These are phyloP conservation scores for Elongisporangium undulatum DNA, from an alignment of 352 stramenopile species.

Conservation along the genomic window DNA sequence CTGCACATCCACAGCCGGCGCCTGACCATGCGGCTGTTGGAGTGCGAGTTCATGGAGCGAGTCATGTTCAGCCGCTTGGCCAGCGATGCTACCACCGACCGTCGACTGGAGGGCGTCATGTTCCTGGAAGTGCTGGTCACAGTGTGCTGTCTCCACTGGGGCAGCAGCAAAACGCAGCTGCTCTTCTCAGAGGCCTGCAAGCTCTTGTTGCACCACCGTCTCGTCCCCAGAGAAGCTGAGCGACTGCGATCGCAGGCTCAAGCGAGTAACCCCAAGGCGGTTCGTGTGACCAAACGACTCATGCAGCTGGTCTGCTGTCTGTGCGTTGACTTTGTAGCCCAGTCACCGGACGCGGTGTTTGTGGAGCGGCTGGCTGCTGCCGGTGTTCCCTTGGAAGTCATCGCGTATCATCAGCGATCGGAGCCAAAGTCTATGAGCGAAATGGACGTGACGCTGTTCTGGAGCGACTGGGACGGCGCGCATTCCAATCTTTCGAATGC, in stretches of 20 bases:
- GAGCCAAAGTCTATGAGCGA: not conserved
- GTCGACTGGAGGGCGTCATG: constrained; percentile 15
- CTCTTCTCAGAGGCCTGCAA: constrained; percentile 22
- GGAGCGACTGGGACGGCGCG: constrained; percentile 22
- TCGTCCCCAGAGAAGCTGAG: constrained; percentile 13
- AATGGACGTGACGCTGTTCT: constrained; percentile 17
- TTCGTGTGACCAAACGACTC: constrained; percentile 24
- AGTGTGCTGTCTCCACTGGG: constrained; percentile 3
- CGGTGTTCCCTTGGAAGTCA: constrained; percentile 19
- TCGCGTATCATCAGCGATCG: constrained; percentile 14
- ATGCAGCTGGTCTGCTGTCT: constrained; percentile 36
- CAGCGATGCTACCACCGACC: constrained; percentile 2
- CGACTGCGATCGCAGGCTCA: constrained; percentile 4
- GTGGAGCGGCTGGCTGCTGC: constrained; percentile 11
- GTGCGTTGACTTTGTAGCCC: constrained; percentile 21
- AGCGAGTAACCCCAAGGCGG: not conserved
- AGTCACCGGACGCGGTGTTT: constrained; percentile 15
- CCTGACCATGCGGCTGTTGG: constrained; percentile 15
- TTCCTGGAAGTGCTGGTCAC: constrained; percentile 15
- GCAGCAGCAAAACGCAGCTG: constrained; percentile 18
- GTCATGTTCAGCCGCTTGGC: constrained; percentile 4
- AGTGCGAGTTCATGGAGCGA: constrained; percentile 17
- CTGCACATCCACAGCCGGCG: constrained; percentile 15
- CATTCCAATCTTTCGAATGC: not conserved
- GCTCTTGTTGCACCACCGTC: constrained; percentile 11